A percentile compares a stretch with the other conserved stretches of the same genome.
These are phyloP conservation scores for Hippophae gyantsensis DNA, from an alignment of 306 rosid species.

Conservation along the genomic window DNA sequence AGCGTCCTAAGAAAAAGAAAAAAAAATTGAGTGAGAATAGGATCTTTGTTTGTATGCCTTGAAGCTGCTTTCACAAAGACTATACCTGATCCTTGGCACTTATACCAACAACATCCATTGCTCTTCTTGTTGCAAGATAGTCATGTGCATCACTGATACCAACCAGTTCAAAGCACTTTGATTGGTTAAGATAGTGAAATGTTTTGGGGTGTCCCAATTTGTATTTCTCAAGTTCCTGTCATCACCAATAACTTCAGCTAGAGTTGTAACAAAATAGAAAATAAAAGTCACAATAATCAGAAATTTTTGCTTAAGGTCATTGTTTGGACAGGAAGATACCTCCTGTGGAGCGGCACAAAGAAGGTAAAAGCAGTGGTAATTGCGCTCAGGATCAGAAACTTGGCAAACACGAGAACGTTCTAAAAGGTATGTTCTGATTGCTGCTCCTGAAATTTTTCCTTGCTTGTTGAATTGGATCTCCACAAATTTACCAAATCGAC, in stretches of 20 bases:
- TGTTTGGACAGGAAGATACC: constrained; percentile 37
- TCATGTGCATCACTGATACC: constrained; percentile 83
- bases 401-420: constrained; percentile 99
- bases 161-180: constrained; percentile 75
- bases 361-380: constrained; percentile 96
- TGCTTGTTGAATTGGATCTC: constrained; percentile 95
- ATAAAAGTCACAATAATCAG: constrained; percentile 6
- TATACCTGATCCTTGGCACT: constrained; percentile 88
- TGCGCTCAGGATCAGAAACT: constrained; percentile 93
- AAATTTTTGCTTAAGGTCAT: constrained; percentile 7
- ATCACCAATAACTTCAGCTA: constrained; percentile 15
- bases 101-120: constrained; percentile 96
- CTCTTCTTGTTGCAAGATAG: constrained; percentile 97
- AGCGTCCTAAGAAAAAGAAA: constrained; percentile 61
- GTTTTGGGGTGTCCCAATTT: constrained; percentile 77
- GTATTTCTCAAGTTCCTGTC: constrained; percentile 95
- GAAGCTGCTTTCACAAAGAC: constrained; percentile 21
- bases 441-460: constrained; percentile 99
- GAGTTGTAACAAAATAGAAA: constrained; percentile 20
- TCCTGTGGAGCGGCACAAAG: constrained; percentile 99
- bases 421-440: constrained; percentile 89
- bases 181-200: constrained; percentile 96
- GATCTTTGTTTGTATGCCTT: constrained; percentile 6
- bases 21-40: constrained; percentile 25
- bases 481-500: constrained; percentile 97